Evolutionary conservation across 2,329 filamentous ascomycete genomes (phyloP).

Genomic region (Talaromyces sp.): DNA sequence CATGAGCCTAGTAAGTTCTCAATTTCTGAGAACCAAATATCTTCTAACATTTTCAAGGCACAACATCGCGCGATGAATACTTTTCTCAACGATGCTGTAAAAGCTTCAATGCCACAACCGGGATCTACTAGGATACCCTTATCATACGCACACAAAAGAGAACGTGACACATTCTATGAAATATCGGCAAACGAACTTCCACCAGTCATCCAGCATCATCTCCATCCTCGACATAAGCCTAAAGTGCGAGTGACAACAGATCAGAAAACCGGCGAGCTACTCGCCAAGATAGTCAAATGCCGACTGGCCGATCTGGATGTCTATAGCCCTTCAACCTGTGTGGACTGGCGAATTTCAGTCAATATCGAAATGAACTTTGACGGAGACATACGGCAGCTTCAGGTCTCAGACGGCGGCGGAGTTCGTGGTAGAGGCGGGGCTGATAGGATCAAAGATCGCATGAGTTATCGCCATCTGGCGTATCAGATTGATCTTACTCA

Average conservation of each 20-base stretch:
- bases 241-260: slow-evolving; percentile 73
- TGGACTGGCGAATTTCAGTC: slow-evolving; percentile 90
- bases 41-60: slow-evolving; percentile 43
- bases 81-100: slow-evolving; percentile 68
- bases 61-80: slow-evolving; percentile 82
- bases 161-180: slow-evolving; percentile 79
- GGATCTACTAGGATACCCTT: slow-evolving; percentile 42
- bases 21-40: background rate
- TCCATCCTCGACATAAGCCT: slow-evolving; percentile 53
- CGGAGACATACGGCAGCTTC: slow-evolving; percentile 55
- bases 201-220: slow-evolving; percentile 55
- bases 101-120: slow-evolving; percentile 41
- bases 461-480: slow-evolving; percentile 82
- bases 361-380: slow-evolving; percentile 90
- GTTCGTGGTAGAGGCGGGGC: slow-evolving; percentile 31
- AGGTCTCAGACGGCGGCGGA: slow-evolving; percentile 35
- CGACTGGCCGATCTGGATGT: slow-evolving; percentile 86
- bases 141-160: slow-evolving; percentile 73
- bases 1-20: slow-evolving; percentile 71
- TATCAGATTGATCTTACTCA: slow-evolving; percentile 93
- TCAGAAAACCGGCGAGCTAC: slow-evolving; percentile 61
- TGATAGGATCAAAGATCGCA: slow-evolving; percentile 77
- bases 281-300: slow-evolving; percentile 85
- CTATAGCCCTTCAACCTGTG: slow-evolving; percentile 66
- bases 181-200: slow-evolving; percentile 61